Evolutionary conservation across 2,329 filamentous ascomycete species (phyloP).

Genomic region (Xylaria sp.): DNA sequence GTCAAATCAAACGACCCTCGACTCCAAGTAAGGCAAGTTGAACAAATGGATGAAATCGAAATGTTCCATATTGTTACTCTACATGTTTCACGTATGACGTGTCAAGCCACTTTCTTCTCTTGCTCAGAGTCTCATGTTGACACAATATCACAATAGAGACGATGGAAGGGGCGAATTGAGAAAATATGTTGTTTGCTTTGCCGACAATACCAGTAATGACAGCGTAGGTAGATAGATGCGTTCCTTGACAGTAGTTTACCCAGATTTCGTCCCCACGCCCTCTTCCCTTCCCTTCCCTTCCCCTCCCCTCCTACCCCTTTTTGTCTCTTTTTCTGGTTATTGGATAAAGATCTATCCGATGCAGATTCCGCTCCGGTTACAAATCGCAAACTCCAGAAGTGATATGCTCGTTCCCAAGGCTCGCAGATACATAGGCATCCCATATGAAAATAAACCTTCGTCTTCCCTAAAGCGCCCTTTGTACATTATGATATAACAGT

Average conservation of each 20-base stretch:
- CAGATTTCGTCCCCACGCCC: not conserved
- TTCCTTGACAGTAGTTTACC: not conserved
- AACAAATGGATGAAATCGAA: not conserved
- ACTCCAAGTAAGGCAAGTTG: not conserved
- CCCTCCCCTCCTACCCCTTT: not conserved
- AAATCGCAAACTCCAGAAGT: not conserved
- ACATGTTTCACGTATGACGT: not conserved
- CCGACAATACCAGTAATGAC: not conserved
- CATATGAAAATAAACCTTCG: not conserved
- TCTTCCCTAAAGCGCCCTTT: not conserved
- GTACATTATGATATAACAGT: slow-evolving; percentile 8
- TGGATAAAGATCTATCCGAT: slow-evolving; percentile 1
- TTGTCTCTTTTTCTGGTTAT: not conserved
- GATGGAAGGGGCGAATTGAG: not conserved
- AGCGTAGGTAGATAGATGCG: not conserved
- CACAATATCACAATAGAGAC: not conserved
- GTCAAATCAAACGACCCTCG: not conserved
- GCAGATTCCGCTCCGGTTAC: not conserved
- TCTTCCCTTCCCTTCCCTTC: not conserved
- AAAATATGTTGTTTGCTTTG: not conserved
- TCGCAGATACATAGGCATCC: not conserved
- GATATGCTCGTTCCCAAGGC: not conserved
- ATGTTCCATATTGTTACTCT: not conserved
- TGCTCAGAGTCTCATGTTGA: not conserved
- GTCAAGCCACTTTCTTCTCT: not conserved